Evolutionary conservation across 768 basidiomycete genomes (phyloP), one percentile per base, ranked within the genome.

Genomic region (Naganishia antarctica): DNA sequence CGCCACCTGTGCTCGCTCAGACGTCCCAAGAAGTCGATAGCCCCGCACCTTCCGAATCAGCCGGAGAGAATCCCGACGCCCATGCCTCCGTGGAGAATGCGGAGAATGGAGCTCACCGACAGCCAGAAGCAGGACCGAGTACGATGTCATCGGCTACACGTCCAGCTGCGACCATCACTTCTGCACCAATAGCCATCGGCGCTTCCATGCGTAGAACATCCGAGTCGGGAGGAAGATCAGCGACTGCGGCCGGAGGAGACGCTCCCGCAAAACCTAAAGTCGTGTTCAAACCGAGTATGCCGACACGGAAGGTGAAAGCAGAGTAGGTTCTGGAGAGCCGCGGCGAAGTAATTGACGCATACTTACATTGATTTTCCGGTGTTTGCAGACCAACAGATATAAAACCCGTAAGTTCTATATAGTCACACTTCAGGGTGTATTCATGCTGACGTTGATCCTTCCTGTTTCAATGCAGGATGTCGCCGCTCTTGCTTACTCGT

Each of bases 211-310:
- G 43, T n/a, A 44, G 28, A 29, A 26, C 41, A 9, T 29, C 41
- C 16, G 23, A 26, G 59, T 9, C 15, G 26, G 21, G 28, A 16
- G 9, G 40, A 12, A 31, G 8, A 21, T 18, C 25, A 13, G 28
- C 25, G 40, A 25, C 9, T 44, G 59, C 9, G 31, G 23, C 61
- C 25, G 31, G 18, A 23, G 44, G 7, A 32, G 49, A 37, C 26
- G 60, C 60, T n/a, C 28, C 48, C 5, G 28, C 61, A 18, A 67
- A 50, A 25, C 66, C 66, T 29, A 67, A 51, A 46, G 58, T 67
- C 44, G 61, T 63, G 40, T 67, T 67, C 40, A 67, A 63, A 23
- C 66, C 66, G n/a, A 60, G 32, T 29, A 46, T 67, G 16, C 61
- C 59, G 40, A 40, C 61, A 13, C 41, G 43, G 25, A 62, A 60